Base-by-base conservation (phyloP, 2,329 filamentous ascomycete species). In the Paecilomyces formosus region DNA sequence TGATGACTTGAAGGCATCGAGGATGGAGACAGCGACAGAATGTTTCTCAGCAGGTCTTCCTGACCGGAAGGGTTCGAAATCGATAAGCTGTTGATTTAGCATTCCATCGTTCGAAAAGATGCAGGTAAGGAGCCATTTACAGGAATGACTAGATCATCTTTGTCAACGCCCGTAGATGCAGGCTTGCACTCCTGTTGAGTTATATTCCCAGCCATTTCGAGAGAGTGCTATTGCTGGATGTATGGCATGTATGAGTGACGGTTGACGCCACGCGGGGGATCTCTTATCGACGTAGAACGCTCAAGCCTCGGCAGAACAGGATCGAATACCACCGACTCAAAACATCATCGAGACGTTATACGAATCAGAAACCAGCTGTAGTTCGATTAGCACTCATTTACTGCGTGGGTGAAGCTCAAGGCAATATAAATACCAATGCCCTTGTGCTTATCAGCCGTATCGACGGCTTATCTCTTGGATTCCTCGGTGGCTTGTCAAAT, bases 1-100 rank as follows among this genome's bases (percentile, higher is more conserved):
- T 2, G 92, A 89, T 1, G 83, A 87, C 67, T 92, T 88, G 78
- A 97, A 96, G 50, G 90, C 92, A 56, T 85, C 70, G 12, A 93
- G 85, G 64, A 96, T 86, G 49, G 88, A 84, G 56, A 85, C 75
- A 22, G 91, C 92, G 1, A 89, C 85, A 51, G 81, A 75, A 55
- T 81, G 77, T 65, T 87, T 88, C 64, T 88, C 78, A 9, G 79
- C 67, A 0, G 82, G 76, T 21, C 81, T 80, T 33, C 88, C 88
- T 58, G 81, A 74, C 24, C 90, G 83, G 73, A 92, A 94, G 51
- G 80, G 80, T 12, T 84, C 85, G 71, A 95, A 92, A 79, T 95
- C 86, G 69, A 92, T 89, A 66, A 92, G 81, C 88, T 92, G 60
- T 18, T 45, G 58, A 22, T 22, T 7, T 28, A 24, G 53, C 21